Evolutionary conservation across 345 rosid species (phyloP).

Genomic region (Brassica cretica): DNA sequence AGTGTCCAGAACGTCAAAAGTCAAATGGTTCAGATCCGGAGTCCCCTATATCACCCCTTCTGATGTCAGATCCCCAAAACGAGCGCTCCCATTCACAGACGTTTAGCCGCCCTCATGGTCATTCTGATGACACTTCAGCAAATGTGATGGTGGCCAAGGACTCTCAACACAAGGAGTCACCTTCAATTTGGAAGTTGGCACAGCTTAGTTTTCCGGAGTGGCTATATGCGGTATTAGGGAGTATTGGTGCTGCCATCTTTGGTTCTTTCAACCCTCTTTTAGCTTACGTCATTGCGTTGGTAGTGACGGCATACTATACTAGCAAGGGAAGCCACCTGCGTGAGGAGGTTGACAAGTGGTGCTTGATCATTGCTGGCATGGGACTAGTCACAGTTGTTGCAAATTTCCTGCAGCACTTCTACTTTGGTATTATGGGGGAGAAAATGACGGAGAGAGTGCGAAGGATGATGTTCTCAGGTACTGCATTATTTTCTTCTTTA

Average conservation of each 20-base stretch:
- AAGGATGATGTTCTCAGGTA: slow-evolving; percentile 99
- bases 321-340: slow-evolving; percentile 45
- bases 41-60: slow-evolving; percentile 97
- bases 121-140: slow-evolving; percentile 64
- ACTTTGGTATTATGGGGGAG: slow-evolving; percentile 99
- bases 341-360: slow-evolving; percentile 91
- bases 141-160: slow-evolving; percentile 56
- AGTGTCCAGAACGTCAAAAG: slow-evolving; percentile 57
- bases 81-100: slow-evolving; percentile 99
- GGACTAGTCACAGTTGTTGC: slow-evolving; percentile 96
- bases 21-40: slow-evolving; percentile 97
- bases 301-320: slow-evolving; percentile 78
- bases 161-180: slow-evolving; percentile 55
- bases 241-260: slow-evolving; percentile 97
- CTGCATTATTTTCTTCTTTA: slow-evolving; percentile 5
- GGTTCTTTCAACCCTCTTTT: slow-evolving; percentile 98
- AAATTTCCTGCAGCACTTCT: slow-evolving; percentile 95
- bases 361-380: slow-evolving; percentile 98
- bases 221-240: slow-evolving; percentile 97
- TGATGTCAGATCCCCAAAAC: slow-evolving; percentile 95
- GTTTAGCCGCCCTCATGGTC: slow-evolving; percentile 89
- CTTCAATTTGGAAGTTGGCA: slow-evolving; percentile 90
- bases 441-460: slow-evolving; percentile 98
- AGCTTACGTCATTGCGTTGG: slow-evolving; percentile 87
- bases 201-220: slow-evolving; percentile 97